These are phyloP conservation scores for Wallacemonas collosoma DNA, from an alignment of 208 protist species.

Conservation along the genomic window DNA sequence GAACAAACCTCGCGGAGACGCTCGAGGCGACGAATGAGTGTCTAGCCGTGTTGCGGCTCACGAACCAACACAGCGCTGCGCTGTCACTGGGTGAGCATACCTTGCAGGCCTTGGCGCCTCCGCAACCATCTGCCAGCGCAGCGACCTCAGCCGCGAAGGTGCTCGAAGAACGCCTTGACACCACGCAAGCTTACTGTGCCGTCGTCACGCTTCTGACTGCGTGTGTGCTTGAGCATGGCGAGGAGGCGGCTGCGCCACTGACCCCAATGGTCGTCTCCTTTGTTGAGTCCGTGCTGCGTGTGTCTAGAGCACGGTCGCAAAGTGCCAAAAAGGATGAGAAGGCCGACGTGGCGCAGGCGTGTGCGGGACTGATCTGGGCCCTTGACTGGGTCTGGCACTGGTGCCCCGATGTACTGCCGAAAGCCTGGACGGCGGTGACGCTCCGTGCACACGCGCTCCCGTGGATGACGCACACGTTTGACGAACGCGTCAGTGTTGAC, in stretches of 20 bases:
- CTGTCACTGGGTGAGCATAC: neutral
- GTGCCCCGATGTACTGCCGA: neutral
- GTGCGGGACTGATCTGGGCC: constrained; percentile 8
- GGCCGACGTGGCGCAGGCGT: constrained; percentile 10
- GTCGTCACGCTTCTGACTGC: neutral
- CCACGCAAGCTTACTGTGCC: neutral
- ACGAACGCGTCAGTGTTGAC: neutral
- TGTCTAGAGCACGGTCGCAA: neutral
- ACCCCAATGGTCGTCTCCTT: neutral
- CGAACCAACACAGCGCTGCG: neutral
- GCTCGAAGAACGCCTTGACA: neutral
- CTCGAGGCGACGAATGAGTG: constrained; percentile 4
- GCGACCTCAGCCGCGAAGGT: neutral
- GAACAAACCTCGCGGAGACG: neutral
- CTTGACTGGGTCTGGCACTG: constrained; percentile 8
- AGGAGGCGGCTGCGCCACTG: neutral
- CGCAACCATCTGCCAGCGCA: neutral
- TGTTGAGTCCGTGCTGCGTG: neutral
- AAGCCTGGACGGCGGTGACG: neutral
- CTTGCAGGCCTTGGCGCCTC: neutral
- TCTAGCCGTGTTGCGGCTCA: constrained; percentile 1
- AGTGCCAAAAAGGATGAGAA: neutral
- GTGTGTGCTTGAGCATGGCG: neutral
- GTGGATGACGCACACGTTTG: constrained; percentile 15
- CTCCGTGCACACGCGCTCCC: constrained; percentile 5